Conservation (phyloP, 805 yeast genomes). For the Saturnispora galanensis region DNA sequence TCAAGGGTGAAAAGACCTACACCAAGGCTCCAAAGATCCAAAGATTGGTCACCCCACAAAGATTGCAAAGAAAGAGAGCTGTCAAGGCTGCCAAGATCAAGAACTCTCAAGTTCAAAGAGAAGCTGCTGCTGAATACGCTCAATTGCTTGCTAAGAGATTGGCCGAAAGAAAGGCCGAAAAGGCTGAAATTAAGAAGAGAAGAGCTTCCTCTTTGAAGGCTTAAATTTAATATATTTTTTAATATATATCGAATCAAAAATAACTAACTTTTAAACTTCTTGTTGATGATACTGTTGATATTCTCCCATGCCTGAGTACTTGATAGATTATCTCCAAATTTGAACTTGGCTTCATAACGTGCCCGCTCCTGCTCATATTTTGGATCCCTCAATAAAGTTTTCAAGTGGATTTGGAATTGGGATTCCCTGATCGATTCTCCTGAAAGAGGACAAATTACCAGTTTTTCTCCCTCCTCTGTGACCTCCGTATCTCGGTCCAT, state of each 20-base stretch:
- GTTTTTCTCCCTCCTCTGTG: conserved; percentile 18
- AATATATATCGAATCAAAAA: conserved; percentile 1
- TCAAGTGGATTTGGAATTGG: conserved; percentile 62
- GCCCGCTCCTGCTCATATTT: conserved; percentile 60
- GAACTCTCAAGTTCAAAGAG: conserved; percentile 98
- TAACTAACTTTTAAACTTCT: conserved; percentile 1
- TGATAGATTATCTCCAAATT: conserved; percentile 21
- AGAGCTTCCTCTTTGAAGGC: conserved; percentile 98
- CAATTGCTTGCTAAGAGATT: conserved; percentile 97
- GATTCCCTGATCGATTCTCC: conserved; percentile 59
- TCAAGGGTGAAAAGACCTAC: conserved; percentile 97
- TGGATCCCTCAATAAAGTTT: conserved; percentile 66
- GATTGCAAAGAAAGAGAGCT: conserved; percentile 98
- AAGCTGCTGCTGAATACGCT: conserved; percentile 99
- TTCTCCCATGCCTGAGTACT: conserved; percentile 51
- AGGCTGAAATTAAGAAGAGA: conserved; percentile 98
- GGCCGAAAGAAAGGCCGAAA: conserved; percentile 96
- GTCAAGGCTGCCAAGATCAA: conserved; percentile 86
- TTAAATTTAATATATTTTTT: conserved; percentile 24
- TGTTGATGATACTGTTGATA: conserved; percentile 33
- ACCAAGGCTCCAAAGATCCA: conserved; percentile 99
- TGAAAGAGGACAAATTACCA: conserved; percentile 72
- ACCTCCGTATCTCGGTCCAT: conserved; percentile 3
- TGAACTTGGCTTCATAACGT: conserved; percentile 48
- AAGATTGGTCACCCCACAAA: conserved; percentile 98